These are phyloP conservation scores for Lactarius akahatsu DNA, from an alignment of 768 basidiomycete species.

Conservation along the genomic window DNA sequence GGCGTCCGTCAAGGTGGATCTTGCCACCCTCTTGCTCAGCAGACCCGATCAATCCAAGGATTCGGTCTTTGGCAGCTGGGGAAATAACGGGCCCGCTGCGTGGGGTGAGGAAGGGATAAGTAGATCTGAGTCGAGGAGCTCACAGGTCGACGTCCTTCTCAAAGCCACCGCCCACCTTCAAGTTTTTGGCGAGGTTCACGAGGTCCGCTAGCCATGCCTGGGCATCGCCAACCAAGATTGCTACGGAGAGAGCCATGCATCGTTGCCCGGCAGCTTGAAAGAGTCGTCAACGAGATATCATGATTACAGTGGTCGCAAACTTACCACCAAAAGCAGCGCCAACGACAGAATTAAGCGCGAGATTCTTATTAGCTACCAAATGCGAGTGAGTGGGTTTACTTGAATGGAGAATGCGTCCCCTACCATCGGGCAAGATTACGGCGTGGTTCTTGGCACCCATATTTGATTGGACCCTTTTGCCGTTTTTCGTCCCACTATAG, in stretches of 20 bases:
- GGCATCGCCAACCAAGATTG: slow-evolving; percentile 78
- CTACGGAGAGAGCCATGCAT: slow-evolving; percentile 95
- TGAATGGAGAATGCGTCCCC: slow-evolving; percentile 26
- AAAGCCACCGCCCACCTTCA: slow-evolving; percentile 89
- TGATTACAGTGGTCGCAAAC: slow-evolving; percentile 25
- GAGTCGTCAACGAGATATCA: slow-evolving; percentile 31
- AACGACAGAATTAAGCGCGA: slow-evolving; percentile 86
- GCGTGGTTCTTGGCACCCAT: slow-evolving; percentile 98
- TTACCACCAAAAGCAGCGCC: slow-evolving; percentile 91
- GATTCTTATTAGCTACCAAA: slow-evolving; percentile 81
- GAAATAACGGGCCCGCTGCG: slow-evolving; percentile 77
- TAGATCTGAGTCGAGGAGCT: slow-evolving; percentile 38
- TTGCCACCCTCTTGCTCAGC: slow-evolving; percentile 79
- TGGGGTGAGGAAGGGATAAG: slow-evolving; percentile 5
- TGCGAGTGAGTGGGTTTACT: slow-evolving; percentile 4
- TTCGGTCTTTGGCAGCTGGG: slow-evolving; percentile 75
- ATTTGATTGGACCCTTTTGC: slow-evolving; percentile 70
- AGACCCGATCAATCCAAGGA: slow-evolving; percentile 71
- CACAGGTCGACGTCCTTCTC: slow-evolving; percentile 80
- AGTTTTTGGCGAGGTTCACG: slow-evolving; percentile 71
- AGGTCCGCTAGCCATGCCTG: slow-evolving; percentile 85
- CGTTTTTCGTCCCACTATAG: slow-evolving; percentile 72
- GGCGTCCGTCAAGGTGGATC: slow-evolving; percentile 84
- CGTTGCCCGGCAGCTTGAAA: slow-evolving; percentile 86
- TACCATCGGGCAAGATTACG: slow-evolving; percentile 91